Evolutionary conservation across 2,329 filamentous ascomycete genomes (phyloP).

Genomic region (Colletotrichum sp.): DNA sequence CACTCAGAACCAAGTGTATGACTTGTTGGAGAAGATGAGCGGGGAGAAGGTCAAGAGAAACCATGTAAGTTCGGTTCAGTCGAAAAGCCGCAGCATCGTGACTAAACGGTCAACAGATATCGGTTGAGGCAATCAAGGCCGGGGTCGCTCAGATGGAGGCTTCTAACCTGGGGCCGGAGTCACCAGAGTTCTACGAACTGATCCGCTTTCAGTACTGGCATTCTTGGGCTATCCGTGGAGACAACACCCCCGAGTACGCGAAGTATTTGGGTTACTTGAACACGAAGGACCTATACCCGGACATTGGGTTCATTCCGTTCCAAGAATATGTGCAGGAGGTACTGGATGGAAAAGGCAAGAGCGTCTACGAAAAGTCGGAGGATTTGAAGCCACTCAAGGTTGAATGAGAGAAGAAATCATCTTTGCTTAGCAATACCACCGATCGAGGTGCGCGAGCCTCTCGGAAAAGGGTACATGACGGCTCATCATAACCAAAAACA

Average conservation of each 20-base stretch:
- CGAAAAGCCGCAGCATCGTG: neutral
- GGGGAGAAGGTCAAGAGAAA: conserved; percentile 50
- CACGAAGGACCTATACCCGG: neutral
- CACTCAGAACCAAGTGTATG: conserved; percentile 51
- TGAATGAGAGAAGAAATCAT: neutral
- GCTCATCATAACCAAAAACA: neutral
- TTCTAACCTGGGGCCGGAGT: neutral
- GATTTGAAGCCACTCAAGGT: neutral
- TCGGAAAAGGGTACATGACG: neutral
- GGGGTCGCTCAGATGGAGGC: neutral
- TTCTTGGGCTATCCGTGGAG: neutral
- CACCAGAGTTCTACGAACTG: neutral
- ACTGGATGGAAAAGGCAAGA: neutral
- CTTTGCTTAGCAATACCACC: neutral
- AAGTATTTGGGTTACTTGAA: neutral
- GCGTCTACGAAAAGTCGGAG: neutral
- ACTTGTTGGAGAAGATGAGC: conserved; percentile 48
- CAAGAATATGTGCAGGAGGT: neutral
- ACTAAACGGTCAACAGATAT: neutral
- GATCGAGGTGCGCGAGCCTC: neutral
- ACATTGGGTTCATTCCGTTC: neutral
- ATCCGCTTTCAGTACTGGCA: neutral
- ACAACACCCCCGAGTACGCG: neutral
- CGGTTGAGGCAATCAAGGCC: neutral
- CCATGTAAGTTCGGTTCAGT: conserved; percentile 28